Conservation (phyloP, 1,284 basidiomycete species). For the Rhodotorula sp. region DNA sequence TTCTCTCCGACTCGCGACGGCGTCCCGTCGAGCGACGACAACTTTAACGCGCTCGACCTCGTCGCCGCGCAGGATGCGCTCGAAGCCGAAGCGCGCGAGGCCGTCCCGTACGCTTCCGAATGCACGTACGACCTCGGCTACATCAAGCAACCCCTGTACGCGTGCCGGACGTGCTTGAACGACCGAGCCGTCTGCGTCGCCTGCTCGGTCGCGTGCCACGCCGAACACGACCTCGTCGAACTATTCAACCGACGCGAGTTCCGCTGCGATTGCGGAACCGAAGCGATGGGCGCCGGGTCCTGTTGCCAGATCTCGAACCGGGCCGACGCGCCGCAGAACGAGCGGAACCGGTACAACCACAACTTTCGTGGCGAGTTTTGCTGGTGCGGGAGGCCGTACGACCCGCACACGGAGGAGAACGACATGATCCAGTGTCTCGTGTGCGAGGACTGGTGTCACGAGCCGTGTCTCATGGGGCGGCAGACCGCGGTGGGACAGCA, state of each 20-base stretch:
- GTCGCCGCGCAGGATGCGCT: slow-evolving; percentile 47
- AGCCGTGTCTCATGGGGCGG: slow-evolving; percentile 45
- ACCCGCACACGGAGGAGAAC: slow-evolving; percentile 50
- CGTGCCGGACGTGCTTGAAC: slow-evolving; percentile 44
- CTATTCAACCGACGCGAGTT: slow-evolving; percentile 43
- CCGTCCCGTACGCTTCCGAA: slow-evolving; percentile 47
- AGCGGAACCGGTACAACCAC: slow-evolving; percentile 45
- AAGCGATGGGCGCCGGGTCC: slow-evolving; percentile 35
- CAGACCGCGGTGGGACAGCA: background rate
- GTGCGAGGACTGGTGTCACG: slow-evolving; percentile 53
- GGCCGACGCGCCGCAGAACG: slow-evolving; percentile 28
- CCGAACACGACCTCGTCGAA: slow-evolving; percentile 44
- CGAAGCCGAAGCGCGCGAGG: slow-evolving; percentile 49
- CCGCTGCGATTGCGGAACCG: slow-evolving; percentile 44
- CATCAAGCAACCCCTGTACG: slow-evolving; percentile 50
- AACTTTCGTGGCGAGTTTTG: slow-evolving; percentile 52
- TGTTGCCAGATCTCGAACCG: slow-evolving; percentile 33
- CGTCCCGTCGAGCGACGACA: slow-evolving; percentile 36
- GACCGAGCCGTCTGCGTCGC: slow-evolving; percentile 50
- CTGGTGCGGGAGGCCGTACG: slow-evolving; percentile 49
- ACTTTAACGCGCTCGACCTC: slow-evolving; percentile 46
- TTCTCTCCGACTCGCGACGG: slow-evolving; percentile 38
- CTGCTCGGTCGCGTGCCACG: slow-evolving; percentile 51
- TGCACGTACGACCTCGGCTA: slow-evolving; percentile 49
- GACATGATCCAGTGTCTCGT: slow-evolving; percentile 47